Evolutionary conservation across 306 rosid genomes (phyloP).

Genomic region (Fragaria nilgerrensis): DNA sequence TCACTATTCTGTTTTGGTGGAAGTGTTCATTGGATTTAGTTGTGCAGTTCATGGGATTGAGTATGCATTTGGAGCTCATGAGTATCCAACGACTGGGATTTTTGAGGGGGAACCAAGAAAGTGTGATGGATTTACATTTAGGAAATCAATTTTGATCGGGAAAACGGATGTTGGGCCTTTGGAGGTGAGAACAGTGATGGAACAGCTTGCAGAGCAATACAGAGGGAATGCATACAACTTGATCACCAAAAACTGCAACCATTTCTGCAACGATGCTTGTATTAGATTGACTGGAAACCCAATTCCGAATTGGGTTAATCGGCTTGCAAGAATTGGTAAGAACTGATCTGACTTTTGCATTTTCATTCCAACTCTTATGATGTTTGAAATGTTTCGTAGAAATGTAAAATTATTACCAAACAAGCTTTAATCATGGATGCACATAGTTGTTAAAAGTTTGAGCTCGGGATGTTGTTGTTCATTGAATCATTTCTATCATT

Average conservation of each 20-base stretch:
- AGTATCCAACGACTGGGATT: constrained; percentile 69
- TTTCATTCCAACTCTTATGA: neutral
- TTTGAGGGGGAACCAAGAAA: constrained; percentile 85
- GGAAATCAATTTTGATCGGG: constrained; percentile 76
- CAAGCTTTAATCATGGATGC: neutral
- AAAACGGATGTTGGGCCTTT: constrained; percentile 52
- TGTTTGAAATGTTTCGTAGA: neutral
- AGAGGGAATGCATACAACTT: constrained; percentile 86
- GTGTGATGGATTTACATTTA: constrained; percentile 74
- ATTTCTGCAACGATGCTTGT: constrained; percentile 77
- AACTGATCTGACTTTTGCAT: neutral
- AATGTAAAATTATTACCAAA: neutral
- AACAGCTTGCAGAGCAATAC: constrained; percentile 58
- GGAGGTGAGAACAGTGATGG: constrained; percentile 64
- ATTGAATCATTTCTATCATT: neutral
- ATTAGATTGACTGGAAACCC: constrained; percentile 69
- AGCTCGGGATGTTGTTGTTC: neutral
- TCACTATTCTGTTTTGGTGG: neutral
- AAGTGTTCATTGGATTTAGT: constrained; percentile 1
- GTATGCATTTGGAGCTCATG: constrained; percentile 92
- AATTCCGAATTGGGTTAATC: constrained; percentile 92
- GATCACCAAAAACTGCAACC: constrained; percentile 87
- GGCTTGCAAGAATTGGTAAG: constrained; percentile 87
- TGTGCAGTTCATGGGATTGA: constrained; percentile 63
- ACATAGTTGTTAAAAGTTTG: neutral